These are phyloP conservation scores for Gaultheria prostrata DNA, from an alignment of 148 eudicot genomes.

Conservation along the genomic window DNA sequence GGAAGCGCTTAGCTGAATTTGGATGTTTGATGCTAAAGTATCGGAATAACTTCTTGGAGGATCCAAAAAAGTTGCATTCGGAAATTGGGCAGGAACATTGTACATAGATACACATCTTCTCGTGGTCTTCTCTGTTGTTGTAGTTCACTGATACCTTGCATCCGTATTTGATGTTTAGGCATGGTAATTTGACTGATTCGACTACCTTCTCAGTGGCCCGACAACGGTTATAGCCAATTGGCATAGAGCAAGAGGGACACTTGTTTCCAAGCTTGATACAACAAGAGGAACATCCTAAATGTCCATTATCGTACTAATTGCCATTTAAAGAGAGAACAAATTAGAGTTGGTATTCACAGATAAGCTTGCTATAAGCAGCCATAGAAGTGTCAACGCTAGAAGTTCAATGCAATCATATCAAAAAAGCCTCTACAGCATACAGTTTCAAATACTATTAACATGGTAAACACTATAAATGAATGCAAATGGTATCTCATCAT, in stretches of 20 bases:
- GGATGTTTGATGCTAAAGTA: slow-evolving; percentile 39
- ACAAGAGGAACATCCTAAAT: slow-evolving; percentile 59
- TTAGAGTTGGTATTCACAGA: neutral
- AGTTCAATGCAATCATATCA: neutral
- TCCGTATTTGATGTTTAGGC: slow-evolving; percentile 50
- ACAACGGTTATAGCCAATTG: slow-evolving; percentile 61
- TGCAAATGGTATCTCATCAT: too few species aligned
- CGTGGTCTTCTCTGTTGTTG: slow-evolving; percentile 52
- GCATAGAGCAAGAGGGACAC: slow-evolving; percentile 61
- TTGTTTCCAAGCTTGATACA: slow-evolving; percentile 47
- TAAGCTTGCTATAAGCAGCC: neutral
- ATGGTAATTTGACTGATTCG: slow-evolving; percentile 52
- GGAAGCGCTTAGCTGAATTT: slow-evolving; percentile 29
- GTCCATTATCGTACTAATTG: slow-evolving; percentile 71
- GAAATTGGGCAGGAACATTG: slow-evolving; percentile 60
- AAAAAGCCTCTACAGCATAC: too few species aligned
- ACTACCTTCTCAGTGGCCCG: slow-evolving; percentile 69
- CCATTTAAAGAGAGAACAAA: neutral
- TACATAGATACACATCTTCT: slow-evolving; percentile 38
- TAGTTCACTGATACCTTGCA: slow-evolving; percentile 49
- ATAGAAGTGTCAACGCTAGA: neutral
- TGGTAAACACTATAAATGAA: too few species aligned
- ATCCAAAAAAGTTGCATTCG: slow-evolving; percentile 42
- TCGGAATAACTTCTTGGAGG: slow-evolving; percentile 33
- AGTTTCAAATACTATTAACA: too few species aligned